phyloP scores from a whole-genome alignment of 192 early-diverging fungal species.

The Entomortierella chlamydospora region DNA sequence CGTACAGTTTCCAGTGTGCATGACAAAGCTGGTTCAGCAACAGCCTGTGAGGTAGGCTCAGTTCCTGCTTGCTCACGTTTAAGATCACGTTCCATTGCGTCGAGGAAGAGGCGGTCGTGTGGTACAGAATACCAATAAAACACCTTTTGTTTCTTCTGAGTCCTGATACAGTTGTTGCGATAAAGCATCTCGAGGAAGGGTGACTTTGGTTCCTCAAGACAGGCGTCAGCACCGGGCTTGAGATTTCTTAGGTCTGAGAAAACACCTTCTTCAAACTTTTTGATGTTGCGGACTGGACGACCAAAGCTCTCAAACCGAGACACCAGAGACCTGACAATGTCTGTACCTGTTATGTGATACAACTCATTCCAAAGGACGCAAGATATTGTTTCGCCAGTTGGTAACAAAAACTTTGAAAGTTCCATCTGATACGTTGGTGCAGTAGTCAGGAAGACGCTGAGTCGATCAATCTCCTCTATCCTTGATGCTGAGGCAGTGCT shows the following conservation, averaged over 20 bases:
- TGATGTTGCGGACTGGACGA: constrained; percentile 86
- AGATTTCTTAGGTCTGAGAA: constrained; percentile 96
- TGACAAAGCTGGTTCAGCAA: constrained; percentile 75
- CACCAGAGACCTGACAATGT: constrained; percentile 91
- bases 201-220: constrained; percentile 92
- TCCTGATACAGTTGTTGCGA: constrained; percentile 96
- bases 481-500: constrained; percentile 47
- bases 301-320: constrained; percentile 94
- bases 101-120: constrained; percentile 93
- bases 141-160: constrained; percentile 99
- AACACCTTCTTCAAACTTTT: constrained; percentile 99
- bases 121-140: constrained; percentile 98
- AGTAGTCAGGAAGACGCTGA: constrained; percentile 50
- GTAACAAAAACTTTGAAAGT: constrained; percentile 63
- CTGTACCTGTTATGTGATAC: constrained; percentile 96
- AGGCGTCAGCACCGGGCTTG: constrained; percentile 94
- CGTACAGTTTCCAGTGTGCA: constrained; percentile 71
- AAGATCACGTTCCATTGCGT: constrained; percentile 95
- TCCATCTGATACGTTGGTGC: constrained; percentile 52
- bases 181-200: constrained; percentile 95
- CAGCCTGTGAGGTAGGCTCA: constrained; percentile 84
- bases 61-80: constrained; percentile 91
- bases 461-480: constrained; percentile 52
- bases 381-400: constrained; percentile 89
- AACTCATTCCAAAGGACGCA: constrained; percentile 95